Base-by-base conservation (phyloP, 108 stramenopile genomes). In the Nannochloropsis salina region DNA sequence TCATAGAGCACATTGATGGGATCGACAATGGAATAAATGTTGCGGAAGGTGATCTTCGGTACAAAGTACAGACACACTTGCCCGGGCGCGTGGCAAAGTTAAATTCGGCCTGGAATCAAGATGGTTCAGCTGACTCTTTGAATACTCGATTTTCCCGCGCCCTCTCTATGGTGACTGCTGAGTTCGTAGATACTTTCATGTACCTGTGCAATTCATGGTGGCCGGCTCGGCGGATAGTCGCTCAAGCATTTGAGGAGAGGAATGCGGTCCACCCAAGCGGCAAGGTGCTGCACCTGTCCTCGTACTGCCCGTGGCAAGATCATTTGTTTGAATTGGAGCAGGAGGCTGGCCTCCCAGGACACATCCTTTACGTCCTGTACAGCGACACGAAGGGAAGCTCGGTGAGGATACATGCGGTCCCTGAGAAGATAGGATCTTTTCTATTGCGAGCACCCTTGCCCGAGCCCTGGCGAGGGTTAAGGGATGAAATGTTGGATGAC, bases 21-120 rank as follows among this genome's bases (percentile, higher is more conserved):
- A 97, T 98, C 84, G 99, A 99, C 92, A 99, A 98, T 31, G 99
- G 99, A 10, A 96, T 99, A 10, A 95, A 97, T 86, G 92, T 93
- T 74, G 42, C 84, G 80, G 84, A 89, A 18, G 90, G 91, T 12
- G 15, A 86, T 8, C 21, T 92, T 42, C 83, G 92, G 43, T 99
- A 98, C 92, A 90, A 84, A n/a, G 93, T 98, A 83, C 82, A 92
- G 41, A 95, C 98, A 42, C 94, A 94, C 83, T 90, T 99, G 41
- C 90, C 96, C 20, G 84, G 91, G 6, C 93, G 99, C 79, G 97
- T 98, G 1, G 86, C 92, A 15, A 91, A 94, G 6, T 85, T 96
- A 43, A 99, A 99, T 90, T 95, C 95, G 15, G 90, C 94, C 41
- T 99, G 98, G 97, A 96, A 97, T 85, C 95, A 95, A 86, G 91